These are phyloP conservation scores for Mycena alexandri DNA, from an alignment of 768 basidiomycete genomes.

Conservation along the genomic window DNA sequence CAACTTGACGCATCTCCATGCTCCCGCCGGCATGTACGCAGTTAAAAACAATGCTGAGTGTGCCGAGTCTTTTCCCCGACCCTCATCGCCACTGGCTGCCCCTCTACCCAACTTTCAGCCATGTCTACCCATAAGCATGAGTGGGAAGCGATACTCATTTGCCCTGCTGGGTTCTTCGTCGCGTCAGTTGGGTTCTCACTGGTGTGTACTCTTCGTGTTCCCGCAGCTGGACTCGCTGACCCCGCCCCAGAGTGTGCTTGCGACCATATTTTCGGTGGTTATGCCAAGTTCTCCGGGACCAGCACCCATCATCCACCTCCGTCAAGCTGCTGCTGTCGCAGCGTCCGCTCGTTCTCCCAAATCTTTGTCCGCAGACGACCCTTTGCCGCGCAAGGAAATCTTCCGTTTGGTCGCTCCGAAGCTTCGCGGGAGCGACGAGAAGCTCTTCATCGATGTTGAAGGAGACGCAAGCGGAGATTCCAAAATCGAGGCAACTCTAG, in stretches of 20 bases:
- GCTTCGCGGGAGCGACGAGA: not conserved
- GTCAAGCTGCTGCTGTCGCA: conserved; percentile 22
- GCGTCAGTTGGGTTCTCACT: conserved; percentile 26
- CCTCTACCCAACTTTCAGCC: not conserved
- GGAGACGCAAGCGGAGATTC: not conserved
- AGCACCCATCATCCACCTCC: conserved; percentile 21
- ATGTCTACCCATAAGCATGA: conserved; percentile 23
- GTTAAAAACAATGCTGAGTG: not conserved
- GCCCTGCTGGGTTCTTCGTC: conserved; percentile 9
- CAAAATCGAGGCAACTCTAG: not conserved
- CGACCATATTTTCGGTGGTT: conserved; percentile 9
- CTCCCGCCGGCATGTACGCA: not conserved
- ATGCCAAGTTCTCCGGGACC: not conserved
- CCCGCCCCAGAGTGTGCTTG: conserved; percentile 25
- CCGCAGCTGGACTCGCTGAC: not conserved
- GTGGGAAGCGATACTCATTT: conserved; percentile 5
- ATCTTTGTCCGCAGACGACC: not conserved
- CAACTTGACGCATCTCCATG: not conserved
- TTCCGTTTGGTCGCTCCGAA: not conserved
- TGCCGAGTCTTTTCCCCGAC: not conserved
- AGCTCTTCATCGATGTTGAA: conserved; percentile 10
- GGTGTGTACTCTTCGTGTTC: conserved; percentile 12
- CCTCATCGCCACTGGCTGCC: conserved; percentile 22
- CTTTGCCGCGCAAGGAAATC: not conserved
- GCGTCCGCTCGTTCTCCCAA: conserved; percentile 26